A percentile compares a stretch with the other conserved stretches of the same genome.
phyloP scores from a whole-genome alignment of 768 basidiomycete species.

The Peribolospora kevripleyi region DNA sequence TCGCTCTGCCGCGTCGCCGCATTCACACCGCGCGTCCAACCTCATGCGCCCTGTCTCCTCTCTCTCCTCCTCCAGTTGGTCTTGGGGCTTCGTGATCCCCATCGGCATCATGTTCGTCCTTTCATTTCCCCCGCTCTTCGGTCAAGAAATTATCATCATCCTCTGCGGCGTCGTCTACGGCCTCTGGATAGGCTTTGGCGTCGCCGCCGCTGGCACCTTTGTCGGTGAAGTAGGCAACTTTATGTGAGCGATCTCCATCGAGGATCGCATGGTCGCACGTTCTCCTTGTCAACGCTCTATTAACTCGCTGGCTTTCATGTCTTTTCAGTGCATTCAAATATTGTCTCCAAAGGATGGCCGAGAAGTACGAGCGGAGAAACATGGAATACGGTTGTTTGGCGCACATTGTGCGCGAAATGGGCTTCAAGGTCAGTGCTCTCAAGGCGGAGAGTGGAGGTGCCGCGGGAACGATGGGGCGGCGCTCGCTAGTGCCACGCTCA shows the following conservation, averaged over 20 bases:
- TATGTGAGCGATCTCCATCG: slow-evolving; percentile 30
- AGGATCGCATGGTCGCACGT: neutral
- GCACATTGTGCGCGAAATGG: slow-evolving; percentile 53
- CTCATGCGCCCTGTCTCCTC: slow-evolving; percentile 5
- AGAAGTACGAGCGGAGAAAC: slow-evolving; percentile 30
- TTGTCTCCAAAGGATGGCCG: slow-evolving; percentile 46
- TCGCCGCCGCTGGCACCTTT: slow-evolving; percentile 60
- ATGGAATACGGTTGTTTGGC: slow-evolving; percentile 29
- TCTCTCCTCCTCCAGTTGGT: neutral
- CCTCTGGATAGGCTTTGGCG: slow-evolving; percentile 60
- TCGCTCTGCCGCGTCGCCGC: slow-evolving; percentile 38
- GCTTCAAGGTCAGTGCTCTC: slow-evolving; percentile 32
- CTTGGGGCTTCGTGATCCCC: neutral
- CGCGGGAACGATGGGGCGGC: neutral
- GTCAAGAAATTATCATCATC: slow-evolving; percentile 73
- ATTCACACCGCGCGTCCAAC: slow-evolving; percentile 37
- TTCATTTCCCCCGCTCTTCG: slow-evolving; percentile 38
- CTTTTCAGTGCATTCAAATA: slow-evolving; percentile 43
- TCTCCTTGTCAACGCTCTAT: neutral
- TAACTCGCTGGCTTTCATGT: neutral
- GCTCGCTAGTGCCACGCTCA: neutral
- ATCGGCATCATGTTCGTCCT: neutral
- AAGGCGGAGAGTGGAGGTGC: slow-evolving; percentile 6
- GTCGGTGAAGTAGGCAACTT: slow-evolving; percentile 71
- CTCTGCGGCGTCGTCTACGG: slow-evolving; percentile 82